phyloP scores from a whole-genome alignment of 345 rosid genomes.

The Excoecaria cochinchinensis region DNA sequence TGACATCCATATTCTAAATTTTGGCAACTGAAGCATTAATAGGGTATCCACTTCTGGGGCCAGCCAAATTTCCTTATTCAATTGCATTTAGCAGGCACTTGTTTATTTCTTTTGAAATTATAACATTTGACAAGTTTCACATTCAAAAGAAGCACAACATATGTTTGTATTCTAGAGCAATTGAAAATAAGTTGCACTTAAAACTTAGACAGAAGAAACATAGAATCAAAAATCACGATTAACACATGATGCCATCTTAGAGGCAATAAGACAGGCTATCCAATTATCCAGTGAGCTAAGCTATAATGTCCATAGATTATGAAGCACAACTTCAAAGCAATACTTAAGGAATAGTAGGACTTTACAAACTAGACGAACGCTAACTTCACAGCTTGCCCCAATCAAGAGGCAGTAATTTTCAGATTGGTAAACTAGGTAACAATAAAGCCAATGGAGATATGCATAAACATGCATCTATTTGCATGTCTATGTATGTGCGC shows the following conservation, averaged over 20 bases:
- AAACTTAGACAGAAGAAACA: background rate
- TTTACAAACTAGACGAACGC: background rate
- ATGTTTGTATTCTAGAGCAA: background rate
- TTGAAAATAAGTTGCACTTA: background rate
- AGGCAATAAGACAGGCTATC: background rate
- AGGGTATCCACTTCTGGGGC: background rate
- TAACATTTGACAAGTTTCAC: background rate
- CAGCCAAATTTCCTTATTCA: background rate
- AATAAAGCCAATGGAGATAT: background rate
- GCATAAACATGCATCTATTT: background rate
- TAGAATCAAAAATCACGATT: too few relatives aligned
- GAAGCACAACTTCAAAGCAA: background rate
- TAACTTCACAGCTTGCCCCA: background rate
- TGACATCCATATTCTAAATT: background rate
- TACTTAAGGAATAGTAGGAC: background rate
- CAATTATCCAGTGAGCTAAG: background rate
- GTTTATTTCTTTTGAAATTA: background rate
- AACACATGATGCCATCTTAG: background rate
- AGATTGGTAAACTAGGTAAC: background rate
- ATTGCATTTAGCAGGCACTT: background rate
- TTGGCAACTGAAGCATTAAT: background rate
- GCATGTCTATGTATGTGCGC: background rate
- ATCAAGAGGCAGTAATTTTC: background rate
- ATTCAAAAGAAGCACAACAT: background rate
- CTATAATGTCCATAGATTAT: background rate